Evolutionary conservation across 2,329 filamentous ascomycete genomes (phyloP).

Genomic region (Lachnellula willkommii): DNA sequence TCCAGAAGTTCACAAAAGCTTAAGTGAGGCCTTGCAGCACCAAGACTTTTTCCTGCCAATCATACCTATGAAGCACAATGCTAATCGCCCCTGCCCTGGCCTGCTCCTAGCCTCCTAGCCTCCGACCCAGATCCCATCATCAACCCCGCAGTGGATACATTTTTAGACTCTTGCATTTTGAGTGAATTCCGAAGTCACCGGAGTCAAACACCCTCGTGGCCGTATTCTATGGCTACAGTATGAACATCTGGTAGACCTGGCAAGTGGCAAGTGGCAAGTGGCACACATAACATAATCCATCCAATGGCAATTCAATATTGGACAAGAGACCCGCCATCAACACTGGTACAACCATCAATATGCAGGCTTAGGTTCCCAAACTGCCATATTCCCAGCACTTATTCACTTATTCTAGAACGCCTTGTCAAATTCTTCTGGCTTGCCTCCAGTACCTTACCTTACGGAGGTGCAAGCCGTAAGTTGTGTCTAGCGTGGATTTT

Average conservation of each 20-base stretch:
- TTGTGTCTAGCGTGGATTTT: too few relatives aligned
- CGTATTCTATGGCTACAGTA: slow-evolving; percentile 18
- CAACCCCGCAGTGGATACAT: neutral
- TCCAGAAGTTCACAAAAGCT: neutral
- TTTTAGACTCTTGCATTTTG: neutral
- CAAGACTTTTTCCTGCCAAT: slow-evolving; percentile 3
- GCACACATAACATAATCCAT: too few relatives aligned
- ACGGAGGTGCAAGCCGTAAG: too few relatives aligned
- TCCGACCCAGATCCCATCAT: too few relatives aligned
- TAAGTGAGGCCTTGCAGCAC: neutral
- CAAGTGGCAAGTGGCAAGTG: too few relatives aligned
- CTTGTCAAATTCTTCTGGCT: slow-evolving; percentile 8
- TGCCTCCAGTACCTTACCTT: neutral
- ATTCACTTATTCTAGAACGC: slow-evolving; percentile 8
- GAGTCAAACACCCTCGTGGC: slow-evolving; percentile 12
- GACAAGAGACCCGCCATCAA: too few relatives aligned
- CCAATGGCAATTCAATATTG: too few relatives aligned
- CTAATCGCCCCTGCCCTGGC: neutral
- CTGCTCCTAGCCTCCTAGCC: too few relatives aligned
- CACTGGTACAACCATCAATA: too few relatives aligned
- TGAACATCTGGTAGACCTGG: neutral
- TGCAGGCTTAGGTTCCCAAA: too few relatives aligned
- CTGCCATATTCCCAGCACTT: neutral
- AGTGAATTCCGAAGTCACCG: too few relatives aligned
- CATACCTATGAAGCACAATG: slow-evolving; percentile 3